Evolutionary conservation across 2,329 filamentous ascomycete species (phyloP), one percentile per base, ranked within the genome.

Genomic region (Colletotrichum sidae): DNA sequence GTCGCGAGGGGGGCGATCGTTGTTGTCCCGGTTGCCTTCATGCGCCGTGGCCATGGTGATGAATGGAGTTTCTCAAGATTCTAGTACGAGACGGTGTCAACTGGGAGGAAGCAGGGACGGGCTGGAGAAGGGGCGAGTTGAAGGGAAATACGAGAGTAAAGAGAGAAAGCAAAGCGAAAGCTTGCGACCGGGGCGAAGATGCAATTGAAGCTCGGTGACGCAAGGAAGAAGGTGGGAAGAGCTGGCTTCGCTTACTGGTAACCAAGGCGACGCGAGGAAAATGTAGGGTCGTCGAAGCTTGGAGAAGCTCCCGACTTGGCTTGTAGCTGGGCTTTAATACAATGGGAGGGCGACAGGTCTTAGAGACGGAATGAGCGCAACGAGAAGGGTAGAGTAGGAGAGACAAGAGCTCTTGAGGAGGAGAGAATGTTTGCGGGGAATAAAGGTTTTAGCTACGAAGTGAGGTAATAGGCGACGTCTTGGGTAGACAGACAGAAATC

Each of bases 1-100:
- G 81, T 98, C 94, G 72, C 86, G 85, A 69, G 79, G 76, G 53
- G 64, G 60, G 37, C 64, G 54, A 25, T 67, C 60, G 49, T 39
- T 13, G 49, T 64, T 67, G 60, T 67, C 60, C 64, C 64, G 54
- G 15, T 37, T 52, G 13, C 64, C 60, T 55, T 64, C 54, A 37
- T 53, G 64, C 35, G 65, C 44, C 38, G 62, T 52, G 33, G 54
- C 47, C 63, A 66, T 66, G 47, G 33, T 53, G 53, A 25, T 13
- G 44, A 34, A 53, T 53, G n/a, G 13, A 42, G 35, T 25, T 10
- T 46, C 53, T 57, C 46, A 9, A 52, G 59, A 57, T 63, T 47
- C 59, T 66, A n/a, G 7, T 37, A 39, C 42, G 25, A 35, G 25
- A 17, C 8, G 34, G 15, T 46, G 62, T 45, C 25, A 25, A 65